Evolutionary conservation across 75 land plant species (phyloP), one percentile per base, ranked within the genome.

Genomic region (Larix kaempferi): DNA sequence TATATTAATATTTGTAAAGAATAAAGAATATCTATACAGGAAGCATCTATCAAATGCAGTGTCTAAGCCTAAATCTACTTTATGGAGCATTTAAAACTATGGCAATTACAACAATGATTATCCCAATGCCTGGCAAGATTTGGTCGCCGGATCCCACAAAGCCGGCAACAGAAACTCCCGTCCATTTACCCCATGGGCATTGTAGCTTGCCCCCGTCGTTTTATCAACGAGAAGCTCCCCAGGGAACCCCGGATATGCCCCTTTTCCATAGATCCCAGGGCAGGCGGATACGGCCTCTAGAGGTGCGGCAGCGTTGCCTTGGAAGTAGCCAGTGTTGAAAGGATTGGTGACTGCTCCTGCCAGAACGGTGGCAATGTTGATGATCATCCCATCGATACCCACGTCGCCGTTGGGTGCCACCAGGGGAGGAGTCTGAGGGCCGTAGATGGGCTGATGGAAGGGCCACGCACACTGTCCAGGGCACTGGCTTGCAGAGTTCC

Each of bases 171-270:
- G 60, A 52, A 83, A 84, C 35, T 58, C 69, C 22, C 85, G 57
- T 21, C 75, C 78, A 3, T 78, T 78, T 0, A 29, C 60, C 15
- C 86, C 86, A 23, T 54, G 59, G 58, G 76, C 86, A 29, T 84
- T 84, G 57, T 67, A 84, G 60, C 85, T 82, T 7, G 33, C 79
- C 13, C 85, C 69, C 5, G 86, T 57, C 21, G 56, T 78, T 3
- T 61, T 57, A 52, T 84, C 85, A 14, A 76, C 65, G 11, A 63
- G 26, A 17, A 84, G 79, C 71, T 84, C 66, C n/a, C 85, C 85
- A 0, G 85, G 84, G 76, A 78, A 60, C 7, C 86, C 86, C 58
- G 85, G 80, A 61, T 52, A 84, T 6, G 85, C 85, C 17, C 86
- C 86, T 13, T 41, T 69, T 5, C 86, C 86, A 37, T 76, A 84